These are phyloP conservation scores for Friedmanniomyces simplex DNA, from an alignment of 495 filamentous ascomycete species.

Conservation along the genomic window DNA sequence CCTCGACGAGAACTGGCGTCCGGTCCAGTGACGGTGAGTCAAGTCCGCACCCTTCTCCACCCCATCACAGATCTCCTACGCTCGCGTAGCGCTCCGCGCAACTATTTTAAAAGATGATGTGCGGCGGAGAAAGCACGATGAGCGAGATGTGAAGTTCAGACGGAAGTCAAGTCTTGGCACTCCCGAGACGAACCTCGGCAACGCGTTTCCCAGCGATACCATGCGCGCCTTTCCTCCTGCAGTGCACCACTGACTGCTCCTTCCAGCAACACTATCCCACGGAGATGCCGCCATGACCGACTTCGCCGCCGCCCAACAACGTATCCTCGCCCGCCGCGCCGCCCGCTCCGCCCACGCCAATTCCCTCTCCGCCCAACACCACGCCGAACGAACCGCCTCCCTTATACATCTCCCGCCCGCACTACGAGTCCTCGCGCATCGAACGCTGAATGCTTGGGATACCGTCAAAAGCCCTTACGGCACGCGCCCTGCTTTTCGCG, in stretches of 20 bases:
- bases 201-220: background rate
- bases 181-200: background rate
- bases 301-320: constrained; percentile 77
- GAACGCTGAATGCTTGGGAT: constrained; percentile 54
- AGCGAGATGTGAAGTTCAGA: background rate
- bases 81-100: no score
- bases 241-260: background rate
- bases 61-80: no score
- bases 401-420: constrained; percentile 46
- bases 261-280: background rate
- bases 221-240: background rate
- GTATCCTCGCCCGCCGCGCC: constrained; percentile 66
- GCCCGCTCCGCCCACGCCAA: constrained; percentile 59
- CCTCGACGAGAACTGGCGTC: no score
- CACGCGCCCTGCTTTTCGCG: constrained; percentile 75
- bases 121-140: no score
- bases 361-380: constrained; percentile 45
- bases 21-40: no score
- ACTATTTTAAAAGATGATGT: no score
- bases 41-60: no score
- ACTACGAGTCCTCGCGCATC: constrained; percentile 53
- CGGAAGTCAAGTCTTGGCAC: background rate
- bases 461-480: constrained; percentile 63
- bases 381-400: constrained; percentile 43
- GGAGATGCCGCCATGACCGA: constrained; percentile 36